Evolutionary conservation across 441 rosid genomes (phyloP), one percentile per base, ranked within the genome.

Genomic region (Lepidium campestre): DNA sequence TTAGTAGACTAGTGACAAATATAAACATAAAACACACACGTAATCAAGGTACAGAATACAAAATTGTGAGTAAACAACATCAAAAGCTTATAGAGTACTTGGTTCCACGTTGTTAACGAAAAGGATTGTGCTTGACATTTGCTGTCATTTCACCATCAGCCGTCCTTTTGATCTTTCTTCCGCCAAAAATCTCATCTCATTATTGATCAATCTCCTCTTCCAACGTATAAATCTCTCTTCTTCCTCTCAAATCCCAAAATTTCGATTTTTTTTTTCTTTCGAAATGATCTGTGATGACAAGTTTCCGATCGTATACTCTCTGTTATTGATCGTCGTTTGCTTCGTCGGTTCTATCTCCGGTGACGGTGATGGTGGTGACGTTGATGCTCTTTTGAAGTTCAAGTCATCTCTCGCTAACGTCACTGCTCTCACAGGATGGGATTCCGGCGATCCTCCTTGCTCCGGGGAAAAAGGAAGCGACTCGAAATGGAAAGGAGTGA

Each of bases 401-500:
- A 86, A 72, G 81, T 75, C 70, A 17, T 75, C 86, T 14, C 80
- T 92, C 12, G 39, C 60, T 0, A 73, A 80, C 45, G 52, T 62
- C 18, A 18, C 36, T 15, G 22, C 42, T 0, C 70, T 93, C 2
- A 6, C 14, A 12, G 56, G 59, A 32, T 93, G 98, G 98, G 39
- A 55, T 11, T 47, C 13, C 0, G n/a, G 81, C 3, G 50, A 35
- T 0, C 47, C 74, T 3, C 55, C 63, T 34, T 92, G 92, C 1
- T 83, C 86, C 77, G 65, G 14, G 0, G 20, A 10, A 5, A 68
- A 18, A 56, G 75, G 74, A 34, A 32, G 61, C 49, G 4, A 19
- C 6, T 42, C 78, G 0, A 73, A 65, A 10, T 93, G 96, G 98
- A 52, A 35, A 0, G 98, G 96, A 2, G 54, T 93, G 31, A 70